These are phyloP conservation scores for Bipolaris gigantea DNA, from an alignment of 2,329 filamentous ascomycete genomes.

Conservation along the genomic window DNA sequence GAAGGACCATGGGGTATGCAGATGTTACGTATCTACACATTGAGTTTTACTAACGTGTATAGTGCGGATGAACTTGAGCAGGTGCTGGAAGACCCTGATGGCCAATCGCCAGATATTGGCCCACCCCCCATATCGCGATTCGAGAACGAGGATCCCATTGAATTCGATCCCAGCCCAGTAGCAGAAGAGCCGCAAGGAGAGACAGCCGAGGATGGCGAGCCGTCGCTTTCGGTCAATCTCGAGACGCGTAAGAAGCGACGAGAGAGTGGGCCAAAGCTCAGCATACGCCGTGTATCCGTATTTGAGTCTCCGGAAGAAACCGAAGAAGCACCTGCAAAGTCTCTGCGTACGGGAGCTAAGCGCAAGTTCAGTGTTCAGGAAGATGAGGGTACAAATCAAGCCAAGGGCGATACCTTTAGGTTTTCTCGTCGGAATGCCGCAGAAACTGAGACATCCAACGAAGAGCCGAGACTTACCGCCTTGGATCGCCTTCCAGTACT, in stretches of 20 bases:
- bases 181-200: conserved; percentile 31
- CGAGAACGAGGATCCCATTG: conserved; percentile 53
- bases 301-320: conserved; percentile 46
- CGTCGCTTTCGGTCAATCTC: conserved; percentile 50
- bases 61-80: conserved; percentile 63
- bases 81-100: conserved; percentile 56
- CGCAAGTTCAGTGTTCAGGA: conserved; percentile 60
- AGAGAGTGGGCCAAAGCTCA: conserved; percentile 53
- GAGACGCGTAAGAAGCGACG: conserved; percentile 57
- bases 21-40: conserved; percentile 1
- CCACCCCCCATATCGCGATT: conserved; percentile 58
- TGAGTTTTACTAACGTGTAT: conserved; percentile 19
- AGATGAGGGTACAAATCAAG: conserved; percentile 47
- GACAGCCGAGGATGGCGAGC: conserved; percentile 43
- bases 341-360: conserved; percentile 55
- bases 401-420: conserved; percentile 48
- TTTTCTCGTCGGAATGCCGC: conserved; percentile 48
- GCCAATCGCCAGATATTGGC: conserved; percentile 70
- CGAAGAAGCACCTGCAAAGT: conserved; percentile 30
- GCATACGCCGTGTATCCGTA: conserved; percentile 47
- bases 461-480: conserved; percentile 22
- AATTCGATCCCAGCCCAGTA: conserved; percentile 44
- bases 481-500: conserved; percentile 45
- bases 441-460: conserved; percentile 21
- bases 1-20: conserved; percentile 68